Base-by-base conservation (phyloP, 2,329 filamentous ascomycete species). In the Talaromyces verruculosus region DNA sequence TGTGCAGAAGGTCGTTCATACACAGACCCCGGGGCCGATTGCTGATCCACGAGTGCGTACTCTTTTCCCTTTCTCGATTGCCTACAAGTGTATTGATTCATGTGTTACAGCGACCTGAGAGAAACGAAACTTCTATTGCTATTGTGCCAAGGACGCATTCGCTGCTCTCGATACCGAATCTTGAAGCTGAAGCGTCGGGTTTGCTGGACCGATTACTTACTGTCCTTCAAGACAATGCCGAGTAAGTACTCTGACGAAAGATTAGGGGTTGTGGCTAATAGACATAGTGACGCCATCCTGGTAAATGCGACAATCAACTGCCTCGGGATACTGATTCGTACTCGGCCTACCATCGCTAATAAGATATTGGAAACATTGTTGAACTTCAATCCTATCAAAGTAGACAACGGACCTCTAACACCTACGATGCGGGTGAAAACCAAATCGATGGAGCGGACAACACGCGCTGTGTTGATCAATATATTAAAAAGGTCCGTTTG, bases 391-490 rank as follows among this genome's bases (percentile, higher is more conserved):
- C 95, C 95, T 0, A 81, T 97, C 53, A 92, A 91, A 77, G 86
- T 92, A 69, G 91, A 91, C 65, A 90, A 87, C 72, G 87, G 88
- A 1, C 89, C 90, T 3, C 86, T 96, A 82, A 94, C 91, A 0
- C 86, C 92, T 2, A 92, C 89, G 74, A 86, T 87, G 60, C 92
- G 90, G 71, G 90, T 99, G 67, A 87, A 94, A 72, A 85, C 96
- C 68, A 92, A 89, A 78, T 98, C 94, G 5, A 95, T 99, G 88
- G 94, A 97, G 77, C 92, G 96, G 75, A 99, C 95, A 28, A 91
- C 91, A 2, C 87, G 93, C 72, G 88, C 93, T 70, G 81, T 99
- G 57, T 84, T 98, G 45, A 85, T 93, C 63, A 93, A 97, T 78
- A 82, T 97, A 63, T 83, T 90, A 70, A 94, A 94, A 80, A 86